These are phyloP conservation scores for Aquilaria sinensis DNA, from an alignment of 345 rosid genomes.

Conservation along the genomic window DNA sequence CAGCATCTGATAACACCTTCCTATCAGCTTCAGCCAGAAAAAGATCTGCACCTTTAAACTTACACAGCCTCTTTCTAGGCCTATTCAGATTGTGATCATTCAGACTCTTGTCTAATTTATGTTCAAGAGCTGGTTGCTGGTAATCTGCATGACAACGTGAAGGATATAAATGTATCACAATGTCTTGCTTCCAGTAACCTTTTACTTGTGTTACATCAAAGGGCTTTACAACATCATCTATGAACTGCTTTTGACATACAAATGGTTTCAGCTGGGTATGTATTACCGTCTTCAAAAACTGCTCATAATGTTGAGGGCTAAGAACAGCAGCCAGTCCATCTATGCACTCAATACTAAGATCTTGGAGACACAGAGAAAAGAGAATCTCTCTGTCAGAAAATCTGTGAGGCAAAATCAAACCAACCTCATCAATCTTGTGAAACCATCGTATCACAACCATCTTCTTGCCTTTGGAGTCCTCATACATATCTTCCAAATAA, in stretches of 20 bases:
- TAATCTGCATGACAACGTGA: constrained; percentile 17
- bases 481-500: constrained; percentile 74
- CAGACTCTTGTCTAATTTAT: too few relatives aligned
- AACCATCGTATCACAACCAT: constrained; percentile 87
- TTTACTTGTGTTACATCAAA: constrained; percentile 59
- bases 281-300: constrained; percentile 29
- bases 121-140: constrained; percentile 5
- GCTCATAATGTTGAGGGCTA: constrained; percentile 61
- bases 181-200: constrained; percentile 80
- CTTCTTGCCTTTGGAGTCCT: constrained; percentile 60
- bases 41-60: constrained; percentile 21
- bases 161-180: constrained; percentile 31
- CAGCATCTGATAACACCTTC: constrained; percentile 14
- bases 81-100: too few relatives aligned
- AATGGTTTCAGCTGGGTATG: constrained; percentile 35
- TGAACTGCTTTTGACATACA: constrained; percentile 57
- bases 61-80: constrained; percentile 35
- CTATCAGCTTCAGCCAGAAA: neutral
- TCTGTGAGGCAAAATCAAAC: constrained; percentile 45
- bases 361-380: constrained; percentile 83
- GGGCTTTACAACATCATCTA: constrained; percentile 49
- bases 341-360: constrained; percentile 79
- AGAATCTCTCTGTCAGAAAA: constrained; percentile 73
- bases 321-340: constrained; percentile 87
- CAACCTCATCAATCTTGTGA: constrained; percentile 93